These are phyloP conservation scores for Aspergillus cavernicola DNA, from an alignment of 495 filamentous ascomycete genomes.

Conservation along the genomic window DNA sequence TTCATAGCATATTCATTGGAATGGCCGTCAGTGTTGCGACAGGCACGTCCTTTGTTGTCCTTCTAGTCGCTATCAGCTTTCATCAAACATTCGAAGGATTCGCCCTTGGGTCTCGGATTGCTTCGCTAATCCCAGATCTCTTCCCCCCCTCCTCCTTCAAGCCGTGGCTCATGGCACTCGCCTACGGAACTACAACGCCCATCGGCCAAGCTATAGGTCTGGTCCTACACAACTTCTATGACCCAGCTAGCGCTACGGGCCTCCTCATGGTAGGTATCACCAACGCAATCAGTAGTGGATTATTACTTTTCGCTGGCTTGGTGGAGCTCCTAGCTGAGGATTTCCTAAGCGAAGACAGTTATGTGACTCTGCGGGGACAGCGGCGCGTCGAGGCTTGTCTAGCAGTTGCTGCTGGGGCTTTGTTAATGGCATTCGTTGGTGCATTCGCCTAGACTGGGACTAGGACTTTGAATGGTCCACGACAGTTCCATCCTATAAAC, in stretches of 20 bases:
- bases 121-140: slow-evolving; percentile 54
- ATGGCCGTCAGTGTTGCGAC: slow-evolving; percentile 85
- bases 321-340: slow-evolving; percentile 93
- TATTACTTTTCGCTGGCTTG: slow-evolving; percentile 86
- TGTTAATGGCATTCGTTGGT: slow-evolving; percentile 83
- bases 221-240: slow-evolving; percentile 76
- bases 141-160: slow-evolving; percentile 48
- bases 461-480: background rate
- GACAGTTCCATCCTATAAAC: background rate
- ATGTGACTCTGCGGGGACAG: slow-evolving; percentile 64
- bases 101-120: slow-evolving; percentile 70
- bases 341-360: slow-evolving; percentile 86
- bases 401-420: slow-evolving; percentile 71
- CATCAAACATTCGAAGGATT: slow-evolving; percentile 84
- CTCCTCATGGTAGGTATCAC: slow-evolving; percentile 88
- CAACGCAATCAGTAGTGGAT: slow-evolving; percentile 83
- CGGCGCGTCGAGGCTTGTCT: slow-evolving; percentile 70
- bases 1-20: slow-evolving; percentile 85
- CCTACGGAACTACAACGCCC: slow-evolving; percentile 88
- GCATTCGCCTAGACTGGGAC: slow-evolving; percentile 70
- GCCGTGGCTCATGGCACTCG: slow-evolving; percentile 94
- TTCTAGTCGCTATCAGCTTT: slow-evolving; percentile 77
- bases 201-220: slow-evolving; percentile 88
- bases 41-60: slow-evolving; percentile 71
- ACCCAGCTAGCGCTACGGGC: slow-evolving; percentile 75